Base-by-base conservation (phyloP, 2,329 filamentous ascomycete species). In the Leptographium lundbergii region DNA sequence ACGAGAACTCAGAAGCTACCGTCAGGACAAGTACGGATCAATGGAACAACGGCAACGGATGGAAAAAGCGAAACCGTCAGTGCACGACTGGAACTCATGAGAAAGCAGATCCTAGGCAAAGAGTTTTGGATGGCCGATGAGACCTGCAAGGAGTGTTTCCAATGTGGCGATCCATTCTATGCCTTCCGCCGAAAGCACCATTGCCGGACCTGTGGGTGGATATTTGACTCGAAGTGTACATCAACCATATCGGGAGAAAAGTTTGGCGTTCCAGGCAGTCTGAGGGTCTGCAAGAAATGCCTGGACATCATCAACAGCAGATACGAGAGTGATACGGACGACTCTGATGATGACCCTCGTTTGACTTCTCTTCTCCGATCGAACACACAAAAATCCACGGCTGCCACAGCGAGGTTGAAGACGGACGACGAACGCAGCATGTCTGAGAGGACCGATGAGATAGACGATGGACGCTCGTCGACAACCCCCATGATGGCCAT, bases 91-190 rank as follows among this genome's bases (percentile, higher is more conserved):
- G 82, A 83, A 56, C 86, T 88, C 65, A 87, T 96, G 77, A 84
- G 87, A 62, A 88, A 89, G 66, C 91, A 92, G 67, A 86, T 99
- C 9, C 75, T 97, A 53, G 95, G 89, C 69, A 94, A 91, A 67
- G 91, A 97, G 65, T 97, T 96, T 66, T 97, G 92, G 94, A 99
- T 99, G 94, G 89, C 91, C 61, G 94, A 99, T 69, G 94, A 97
- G 68, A 96, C 95, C 63, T 95, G 92, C 61, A 97, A 95, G 69
- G 92, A 96, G 66, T 99, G 94, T 68, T 99, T 96, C 69, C 82
- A 89, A 52, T 99, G 94, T 67, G 89, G 89, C 52, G 87, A 89
- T 60, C 81, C 88, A 2, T 99, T 99, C 68, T 91, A 90, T 0
- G 94, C 92, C 1, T 97, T 97, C 69, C 83, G 94, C 61, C 84